Conservation (phyloP, 495 filamentous ascomycete species). For the Aspergillus olivimuriae region DNA sequence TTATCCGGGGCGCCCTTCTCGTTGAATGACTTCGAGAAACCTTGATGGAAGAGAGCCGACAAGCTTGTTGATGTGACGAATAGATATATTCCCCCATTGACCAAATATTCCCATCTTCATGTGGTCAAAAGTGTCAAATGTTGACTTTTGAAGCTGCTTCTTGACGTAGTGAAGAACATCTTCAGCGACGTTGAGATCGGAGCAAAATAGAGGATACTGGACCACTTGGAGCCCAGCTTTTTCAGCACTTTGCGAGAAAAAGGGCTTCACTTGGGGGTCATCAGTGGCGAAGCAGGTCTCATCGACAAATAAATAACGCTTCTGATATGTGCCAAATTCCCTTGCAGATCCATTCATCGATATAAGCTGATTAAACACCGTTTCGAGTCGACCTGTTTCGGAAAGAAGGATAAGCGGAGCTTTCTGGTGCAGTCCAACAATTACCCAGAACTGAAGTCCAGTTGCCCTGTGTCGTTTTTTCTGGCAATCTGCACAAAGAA, state of each 20-base stretch:
- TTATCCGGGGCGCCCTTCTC: too few species aligned
- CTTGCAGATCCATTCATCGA: too few species aligned
- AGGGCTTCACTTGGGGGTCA: not conserved
- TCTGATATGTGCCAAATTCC: too few species aligned
- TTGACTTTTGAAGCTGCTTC: not conserved
- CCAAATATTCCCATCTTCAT: not conserved
- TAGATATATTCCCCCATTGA: not conserved
- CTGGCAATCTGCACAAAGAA: not conserved
- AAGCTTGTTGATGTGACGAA: not conserved
- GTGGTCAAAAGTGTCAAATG: not conserved
- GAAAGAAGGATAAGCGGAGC: not conserved
- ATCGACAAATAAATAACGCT: too few species aligned
- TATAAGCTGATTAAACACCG: too few species aligned
- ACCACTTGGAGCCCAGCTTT: not conserved
- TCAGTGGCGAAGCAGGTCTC: too few species aligned
- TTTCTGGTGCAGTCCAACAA: not conserved
- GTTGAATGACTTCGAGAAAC: too few species aligned
- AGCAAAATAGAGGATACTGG: not conserved
- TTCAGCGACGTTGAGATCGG: not conserved
- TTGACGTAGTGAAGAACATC: not conserved
- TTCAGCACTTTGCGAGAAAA: not conserved
- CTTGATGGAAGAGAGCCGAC: not conserved
- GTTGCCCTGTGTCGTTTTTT: not conserved
- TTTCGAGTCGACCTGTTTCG: too few species aligned
- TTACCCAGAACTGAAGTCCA: not conserved